Base-by-base conservation (phyloP, 352 stramenopile species). In the Phytophthora niederhauseri region DNA sequence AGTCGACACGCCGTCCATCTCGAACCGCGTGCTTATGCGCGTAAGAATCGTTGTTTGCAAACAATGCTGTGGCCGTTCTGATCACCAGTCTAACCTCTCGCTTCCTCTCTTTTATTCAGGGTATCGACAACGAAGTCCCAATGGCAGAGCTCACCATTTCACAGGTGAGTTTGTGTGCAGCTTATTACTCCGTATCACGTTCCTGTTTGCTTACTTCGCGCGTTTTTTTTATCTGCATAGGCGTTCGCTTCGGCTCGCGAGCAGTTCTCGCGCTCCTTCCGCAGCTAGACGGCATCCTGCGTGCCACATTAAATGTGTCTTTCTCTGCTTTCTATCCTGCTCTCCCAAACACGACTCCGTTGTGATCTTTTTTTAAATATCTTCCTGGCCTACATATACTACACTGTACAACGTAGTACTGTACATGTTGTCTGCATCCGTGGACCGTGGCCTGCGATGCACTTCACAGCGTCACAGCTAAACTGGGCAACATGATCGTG, bases 11-110 rank as follows among this genome's bases (percentile, higher is more conserved):
- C 84, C 89, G 20, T 94, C 90, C 26, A 95, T 97, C 64, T 86
- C 87, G 46, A 97, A 97, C 76, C 89, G 91, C 24, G 91, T 97
- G 68, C 81, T 97, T 54, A 97, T 97, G 91, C 88, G 91, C 52
- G 90, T 95, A 89, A 66, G 84, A 11, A 46, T 38, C 72, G 49
- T 11, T 57, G 4, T 55, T 7, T 38, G 56, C 19, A 17, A 11
- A 45, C 1, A 12, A 4, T n/a, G n/a, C 3, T 52, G 43, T 3
- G 7, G 2, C 41, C 54, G 7, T 17, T 36, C 24, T 26, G 24
- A 26, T 19, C n/a, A 60, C 11, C 6, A 14, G 20, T 64, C 30
- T 43, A 26, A 64, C 30, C 14, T 8, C 24, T 26, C 61, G 31
- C n/a, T 26, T 54, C 3, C 64, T 14, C 22, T 72, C 45, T 74